Evolutionary conservation across 495 filamentous ascomycete genomes (phyloP).

Genomic region (Neurospora africana): DNA sequence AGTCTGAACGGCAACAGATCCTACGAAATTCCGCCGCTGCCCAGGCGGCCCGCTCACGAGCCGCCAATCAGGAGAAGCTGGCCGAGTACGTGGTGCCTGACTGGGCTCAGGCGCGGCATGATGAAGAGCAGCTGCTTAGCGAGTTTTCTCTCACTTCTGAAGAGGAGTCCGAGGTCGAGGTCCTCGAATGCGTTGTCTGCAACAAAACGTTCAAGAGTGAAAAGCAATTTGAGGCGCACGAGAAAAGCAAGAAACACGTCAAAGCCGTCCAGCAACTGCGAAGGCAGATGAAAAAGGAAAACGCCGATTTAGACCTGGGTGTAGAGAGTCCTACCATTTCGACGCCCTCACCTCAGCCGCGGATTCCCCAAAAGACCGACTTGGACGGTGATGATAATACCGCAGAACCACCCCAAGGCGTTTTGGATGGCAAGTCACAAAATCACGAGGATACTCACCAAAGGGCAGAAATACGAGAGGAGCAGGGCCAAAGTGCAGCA

Average conservation of each 20-base stretch:
- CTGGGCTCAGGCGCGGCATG: constrained; percentile 57
- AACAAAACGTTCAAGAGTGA: constrained; percentile 89
- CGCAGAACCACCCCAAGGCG: not conserved
- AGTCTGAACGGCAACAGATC: constrained; percentile 68
- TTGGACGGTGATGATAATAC: not conserved
- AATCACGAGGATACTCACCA: not conserved
- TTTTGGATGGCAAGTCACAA: not conserved
- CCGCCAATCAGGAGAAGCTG: constrained; percentile 67
- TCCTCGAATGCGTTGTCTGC: constrained; percentile 85
- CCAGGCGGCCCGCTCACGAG: constrained; percentile 75
- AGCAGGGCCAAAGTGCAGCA: not conserved
- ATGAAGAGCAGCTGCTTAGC: constrained; percentile 27
- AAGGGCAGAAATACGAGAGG: not conserved
- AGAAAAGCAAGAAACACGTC: constrained; percentile 89
- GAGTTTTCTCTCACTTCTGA: constrained; percentile 33
- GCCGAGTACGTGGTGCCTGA: constrained; percentile 55
- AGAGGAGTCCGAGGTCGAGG: constrained; percentile 49
- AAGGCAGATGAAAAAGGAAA: constrained; percentile 73
- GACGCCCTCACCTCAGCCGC: constrained; percentile 35
- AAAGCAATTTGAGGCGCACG: constrained; percentile 84
- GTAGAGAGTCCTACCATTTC: constrained; percentile 13
- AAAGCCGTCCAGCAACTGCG: constrained; percentile 73
- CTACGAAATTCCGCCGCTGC: constrained; percentile 69
- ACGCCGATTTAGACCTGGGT: constrained; percentile 48
- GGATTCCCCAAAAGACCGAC: not conserved